phyloP scores from a whole-genome alignment of 495 filamentous ascomycete species.

The Tuber microsphaerosporum region DNA sequence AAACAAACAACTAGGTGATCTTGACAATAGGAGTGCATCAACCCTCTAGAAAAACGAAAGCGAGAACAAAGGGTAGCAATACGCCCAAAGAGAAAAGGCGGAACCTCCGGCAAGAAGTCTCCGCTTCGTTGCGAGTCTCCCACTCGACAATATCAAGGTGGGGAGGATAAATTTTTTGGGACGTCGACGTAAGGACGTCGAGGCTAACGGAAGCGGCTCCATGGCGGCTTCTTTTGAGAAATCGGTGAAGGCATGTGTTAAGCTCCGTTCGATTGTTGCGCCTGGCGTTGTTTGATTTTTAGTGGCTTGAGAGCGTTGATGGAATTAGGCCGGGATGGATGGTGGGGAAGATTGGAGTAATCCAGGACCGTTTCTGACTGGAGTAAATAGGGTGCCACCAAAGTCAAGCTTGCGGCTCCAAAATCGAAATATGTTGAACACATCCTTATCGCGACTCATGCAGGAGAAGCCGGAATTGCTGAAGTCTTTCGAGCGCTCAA shows the following conservation, averaged over 20 bases:
- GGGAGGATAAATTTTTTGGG: constrained; percentile 32
- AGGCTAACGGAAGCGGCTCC: constrained; percentile 34
- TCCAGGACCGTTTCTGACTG: constrained; percentile 15
- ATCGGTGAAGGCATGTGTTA: constrained; percentile 60
- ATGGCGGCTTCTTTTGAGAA: constrained; percentile 86
- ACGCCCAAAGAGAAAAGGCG: background rate
- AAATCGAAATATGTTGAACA: constrained; percentile 99
- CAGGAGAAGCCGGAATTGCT: constrained; percentile 88
- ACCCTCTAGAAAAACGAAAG: background rate
- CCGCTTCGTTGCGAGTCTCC: constrained; percentile 27
- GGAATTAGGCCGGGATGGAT: constrained; percentile 9
- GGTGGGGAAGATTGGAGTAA: background rate
- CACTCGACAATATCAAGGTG: constrained; percentile 30
- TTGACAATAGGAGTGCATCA: background rate
- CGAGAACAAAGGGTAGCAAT: background rate
- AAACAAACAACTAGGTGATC: background rate
- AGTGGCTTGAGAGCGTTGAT: background rate
- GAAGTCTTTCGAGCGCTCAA: constrained; percentile 92
- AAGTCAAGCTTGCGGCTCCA: constrained; percentile 92
- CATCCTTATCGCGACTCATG: constrained; percentile 89
- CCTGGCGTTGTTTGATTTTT: background rate
- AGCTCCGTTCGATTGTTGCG: constrained; percentile 16
- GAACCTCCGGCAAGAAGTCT: constrained; percentile 20
- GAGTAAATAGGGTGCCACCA: constrained; percentile 60
- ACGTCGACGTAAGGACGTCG: constrained; percentile 37